phyloP scores from a whole-genome alignment of 768 basidiomycete species.

The Naganishia randhawae region DNA sequence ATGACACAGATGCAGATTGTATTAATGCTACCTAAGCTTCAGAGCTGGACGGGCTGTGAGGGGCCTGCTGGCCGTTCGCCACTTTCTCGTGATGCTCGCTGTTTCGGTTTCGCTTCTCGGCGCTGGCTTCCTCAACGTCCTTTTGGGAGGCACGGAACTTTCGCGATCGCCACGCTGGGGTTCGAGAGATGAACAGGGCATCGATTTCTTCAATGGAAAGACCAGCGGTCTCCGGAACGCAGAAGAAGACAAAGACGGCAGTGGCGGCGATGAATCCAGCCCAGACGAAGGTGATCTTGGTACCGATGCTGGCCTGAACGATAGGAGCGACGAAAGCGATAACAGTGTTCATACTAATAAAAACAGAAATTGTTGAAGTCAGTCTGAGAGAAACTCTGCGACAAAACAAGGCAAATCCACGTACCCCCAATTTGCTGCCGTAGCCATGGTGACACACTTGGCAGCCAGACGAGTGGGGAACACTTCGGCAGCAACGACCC shows the following conservation, averaged over 20 bases:
- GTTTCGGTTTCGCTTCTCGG: conserved; percentile 7
- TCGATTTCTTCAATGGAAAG: conserved; percentile 49
- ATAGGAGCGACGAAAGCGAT: conserved; percentile 51
- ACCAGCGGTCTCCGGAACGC: conserved; percentile 50
- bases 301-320: conserved; percentile 47
- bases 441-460: conserved; percentile 50
- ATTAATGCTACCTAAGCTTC: neutral
- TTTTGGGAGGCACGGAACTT: conserved; percentile 36
- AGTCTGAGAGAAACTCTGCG: neutral
- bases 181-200: conserved; percentile 42
- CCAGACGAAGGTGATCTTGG: conserved; percentile 50
- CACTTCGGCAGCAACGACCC: conserved; percentile 45
- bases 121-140: conserved; percentile 28
- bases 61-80: neutral
- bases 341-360: conserved; percentile 34
- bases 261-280: conserved; percentile 42
- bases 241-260: conserved; percentile 48
- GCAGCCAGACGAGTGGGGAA: conserved; percentile 49
- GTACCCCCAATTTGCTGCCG: conserved; percentile 47
- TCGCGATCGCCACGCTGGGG: conserved; percentile 43
- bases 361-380: neutral
- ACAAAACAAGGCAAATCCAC: neutral
- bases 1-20: conserved; percentile 2
- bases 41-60: conserved; percentile 19
- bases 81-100: conserved; percentile 25